Conservation (phyloP, 305 asterid species). For the Rubia balearica region DNA sequence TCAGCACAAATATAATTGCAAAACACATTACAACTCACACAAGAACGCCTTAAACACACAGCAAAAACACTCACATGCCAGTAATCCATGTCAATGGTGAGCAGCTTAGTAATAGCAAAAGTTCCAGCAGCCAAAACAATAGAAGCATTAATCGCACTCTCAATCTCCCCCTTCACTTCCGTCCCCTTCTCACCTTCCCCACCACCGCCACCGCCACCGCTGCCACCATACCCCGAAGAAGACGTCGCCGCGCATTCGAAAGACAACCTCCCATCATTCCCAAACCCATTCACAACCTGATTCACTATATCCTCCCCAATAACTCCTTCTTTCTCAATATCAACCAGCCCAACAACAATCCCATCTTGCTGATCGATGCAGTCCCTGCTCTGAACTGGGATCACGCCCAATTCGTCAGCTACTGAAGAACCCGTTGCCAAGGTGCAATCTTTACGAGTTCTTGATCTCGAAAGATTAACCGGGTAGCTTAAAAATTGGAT, state of each 20-base stretch:
- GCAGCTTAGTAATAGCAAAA: conserved; percentile 70
- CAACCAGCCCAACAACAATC: conserved; percentile 29
- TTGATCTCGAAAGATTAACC: conserved; percentile 15
- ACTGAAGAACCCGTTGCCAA: conserved; percentile 29
- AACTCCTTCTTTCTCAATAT: conserved; percentile 36
- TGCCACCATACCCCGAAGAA: conserved; percentile 34
- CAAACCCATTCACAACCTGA: conserved; percentile 59
- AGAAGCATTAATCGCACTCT: conserved; percentile 66
- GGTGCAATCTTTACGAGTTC: conserved; percentile 20
- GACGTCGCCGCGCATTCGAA: conserved; percentile 36
- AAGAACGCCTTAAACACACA: background rate
- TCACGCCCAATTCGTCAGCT: conserved; percentile 34
- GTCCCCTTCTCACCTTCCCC: conserved; percentile 21
- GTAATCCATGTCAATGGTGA: conserved; percentile 70
- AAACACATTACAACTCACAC: no score
- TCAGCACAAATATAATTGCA: background rate
- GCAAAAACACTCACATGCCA: conserved; percentile 63
- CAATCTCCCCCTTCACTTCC: conserved; percentile 36
- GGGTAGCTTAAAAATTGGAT: conserved; percentile 14
- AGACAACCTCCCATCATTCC: conserved; percentile 49
- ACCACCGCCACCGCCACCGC: conserved; percentile 26
- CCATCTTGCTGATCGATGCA: conserved; percentile 46
- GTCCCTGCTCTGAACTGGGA: conserved; percentile 50
- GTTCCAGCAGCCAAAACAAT: conserved; percentile 78
- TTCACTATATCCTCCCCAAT: conserved; percentile 28